These are phyloP conservation scores for Cenchrus purpureus DNA, from an alignment of 176 grass and related monocot species.

Conservation along the genomic window DNA sequence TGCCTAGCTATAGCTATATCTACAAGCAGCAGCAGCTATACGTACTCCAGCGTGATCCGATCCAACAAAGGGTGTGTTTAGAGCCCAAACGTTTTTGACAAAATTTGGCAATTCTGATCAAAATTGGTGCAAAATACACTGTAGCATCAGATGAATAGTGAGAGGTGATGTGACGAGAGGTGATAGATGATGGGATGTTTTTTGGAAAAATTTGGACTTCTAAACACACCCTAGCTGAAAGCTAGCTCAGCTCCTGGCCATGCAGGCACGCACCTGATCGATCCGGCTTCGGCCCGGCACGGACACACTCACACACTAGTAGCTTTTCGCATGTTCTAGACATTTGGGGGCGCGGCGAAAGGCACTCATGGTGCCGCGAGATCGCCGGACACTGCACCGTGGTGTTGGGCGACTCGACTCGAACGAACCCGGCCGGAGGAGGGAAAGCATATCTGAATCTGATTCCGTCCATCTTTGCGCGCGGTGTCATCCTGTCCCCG, in stretches of 20 bases:
- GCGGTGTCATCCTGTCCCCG: neutral
- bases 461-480: neutral
- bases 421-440: neutral
- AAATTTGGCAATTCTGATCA: too few relatives aligned
- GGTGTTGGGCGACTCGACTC: conserved; percentile 11
- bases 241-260: too few relatives aligned
- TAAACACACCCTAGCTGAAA: too few relatives aligned
- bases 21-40: neutral
- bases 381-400: conserved; percentile 42
- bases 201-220: too few relatives aligned
- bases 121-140: too few relatives aligned
- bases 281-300: neutral
- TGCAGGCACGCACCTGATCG: neutral
- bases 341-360: conserved; percentile 21
- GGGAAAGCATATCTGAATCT: neutral
- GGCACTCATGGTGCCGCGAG: conserved; percentile 41
- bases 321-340: conserved; percentile 34
- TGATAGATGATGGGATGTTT: too few relatives aligned
- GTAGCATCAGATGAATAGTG: too few relatives aligned
- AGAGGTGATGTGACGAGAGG: too few relatives aligned
- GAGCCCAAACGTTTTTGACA: too few relatives aligned
- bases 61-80: too few relatives aligned
- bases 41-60: neutral
- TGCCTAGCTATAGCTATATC: neutral
- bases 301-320: neutral